A percentile compares a stretch with the other conserved stretches of the same genome.
Evolutionary conservation across 1,284 basidiomycete species (phyloP).

Genomic region (Moniliella sp.): DNA sequence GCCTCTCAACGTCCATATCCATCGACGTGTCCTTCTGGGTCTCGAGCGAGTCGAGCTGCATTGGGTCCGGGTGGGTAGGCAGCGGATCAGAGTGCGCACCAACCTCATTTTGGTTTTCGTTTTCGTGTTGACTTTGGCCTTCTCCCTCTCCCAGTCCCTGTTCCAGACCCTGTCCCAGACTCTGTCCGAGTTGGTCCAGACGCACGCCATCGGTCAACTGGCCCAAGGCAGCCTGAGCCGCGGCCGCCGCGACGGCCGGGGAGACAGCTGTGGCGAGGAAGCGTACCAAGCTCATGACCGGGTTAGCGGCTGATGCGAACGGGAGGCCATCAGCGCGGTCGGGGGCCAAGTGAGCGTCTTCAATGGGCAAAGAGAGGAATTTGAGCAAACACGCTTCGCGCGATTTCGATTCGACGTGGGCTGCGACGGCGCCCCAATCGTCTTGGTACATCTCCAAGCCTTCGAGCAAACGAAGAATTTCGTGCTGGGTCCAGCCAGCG

Average conservation of each 20-base stretch:
- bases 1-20: constrained; percentile 13
- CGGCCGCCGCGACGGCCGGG: constrained; percentile 73
- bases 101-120: constrained; percentile 3
- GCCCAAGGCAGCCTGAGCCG: constrained; percentile 67
- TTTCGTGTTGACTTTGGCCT: background rate
- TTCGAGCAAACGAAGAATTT: constrained; percentile 67
- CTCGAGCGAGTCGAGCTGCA: too few species aligned
- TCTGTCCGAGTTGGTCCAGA: background rate
- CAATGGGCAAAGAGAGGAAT: constrained; percentile 87
- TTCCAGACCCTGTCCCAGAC: background rate
- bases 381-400: constrained; percentile 86
- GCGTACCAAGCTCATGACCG: constrained; percentile 91
- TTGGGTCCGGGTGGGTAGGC: too few species aligned
- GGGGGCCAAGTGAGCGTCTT: constrained; percentile 54
- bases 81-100: background rate
- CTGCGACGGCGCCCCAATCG: constrained; percentile 75
- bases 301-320: constrained; percentile 84
- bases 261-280: constrained; percentile 81
- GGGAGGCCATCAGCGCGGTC: constrained; percentile 38
- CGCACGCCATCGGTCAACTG: constrained; percentile 33
- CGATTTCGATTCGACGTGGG: constrained; percentile 71
- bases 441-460: constrained; percentile 95
- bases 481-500: constrained; percentile 75
- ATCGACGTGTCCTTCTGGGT: constrained; percentile 18
- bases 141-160: background rate